Evolutionary conservation across 768 basidiomycete genomes (phyloP), one percentile per base, ranked within the genome.

Genomic region (Panellus pusillus): DNA sequence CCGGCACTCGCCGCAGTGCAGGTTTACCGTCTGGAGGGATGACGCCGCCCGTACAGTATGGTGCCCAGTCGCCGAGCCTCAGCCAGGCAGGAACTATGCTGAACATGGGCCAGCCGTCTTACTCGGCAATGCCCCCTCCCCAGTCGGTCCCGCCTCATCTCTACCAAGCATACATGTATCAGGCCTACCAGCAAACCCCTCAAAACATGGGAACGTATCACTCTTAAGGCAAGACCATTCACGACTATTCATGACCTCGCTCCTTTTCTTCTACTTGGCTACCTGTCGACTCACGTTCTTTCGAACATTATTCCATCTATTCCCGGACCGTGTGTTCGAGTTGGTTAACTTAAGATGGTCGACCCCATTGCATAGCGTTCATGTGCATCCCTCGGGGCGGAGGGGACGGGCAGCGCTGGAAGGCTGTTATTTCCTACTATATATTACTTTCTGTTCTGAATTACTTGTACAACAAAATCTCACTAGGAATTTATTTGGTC

Each of bases 101-200:
- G 52, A 80, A 80, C 53, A 84, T 89, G 81, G 78, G 74, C 41
- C 86, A 86, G 61, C 73, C 80, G n/a, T 66, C 84, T 38, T 91
- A 87, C 68, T 78, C 75, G 57, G 79, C 75, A 48, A 77, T 85
- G 73, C 66, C 78, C 18, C 76, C 84, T 58, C 79, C 82, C 11
- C 32, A 35, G 54, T 72, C 82, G 42, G 78, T 86, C 9, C 79
- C 85, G 53, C 76, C 80, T 57, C 86, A 89, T 64, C 69, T 87
- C 58, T 91, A 91, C 67, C 84, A 88, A 70, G 79, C 84, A 53
- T 91, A 91, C 75, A 85, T 91, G 87, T 90, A 90, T 66, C 86
- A 86, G 71, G 76, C 87, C 67, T 91, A 91, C 71, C 87, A 87
- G 68, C 86, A 88, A 71, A 84, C 80, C 61, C 81, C 84, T 18